Evolutionary conservation across 2,329 filamentous ascomycete genomes (phyloP), one percentile per base, ranked within the genome.

Genomic region (Ophiostoma tasmaniense): DNA sequence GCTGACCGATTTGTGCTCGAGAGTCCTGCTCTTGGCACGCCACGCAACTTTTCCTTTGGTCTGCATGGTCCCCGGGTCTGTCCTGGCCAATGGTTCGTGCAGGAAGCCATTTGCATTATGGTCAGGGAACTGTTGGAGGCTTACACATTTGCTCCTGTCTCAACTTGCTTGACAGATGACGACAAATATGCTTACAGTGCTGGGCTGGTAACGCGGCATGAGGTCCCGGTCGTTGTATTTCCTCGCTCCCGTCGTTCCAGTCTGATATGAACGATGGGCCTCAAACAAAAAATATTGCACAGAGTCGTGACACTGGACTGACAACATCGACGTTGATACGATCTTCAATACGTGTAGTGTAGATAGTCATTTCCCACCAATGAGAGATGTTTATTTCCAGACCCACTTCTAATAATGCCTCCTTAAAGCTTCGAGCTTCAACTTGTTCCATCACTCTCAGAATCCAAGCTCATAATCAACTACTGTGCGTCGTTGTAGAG

Each of bases 101-200:
- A 68, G 42, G 69, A 64, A 42, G 67, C 67, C 22, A 70, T 70
- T 11, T 70, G 69, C 65, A 65, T 70, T 30, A 68, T 70, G 67
- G 65, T 70, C 30, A 42, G 61, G 67, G 50, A 45, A 5, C 59
- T 70, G 25, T 45, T 70, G 30, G 67, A 30, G 13, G 25, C 25
- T 0, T 70, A 70, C 65, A 59, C 22, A 22, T 70, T 70, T 62
- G 64, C 65, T 28, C 55, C 55, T 8, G 25, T 61, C 14, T 8
- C 22, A 3, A 61, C 55, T 13, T 3, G 55, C 13, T 25, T 61
- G 25, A 30, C 25, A 4, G 55, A 61, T 5, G 55, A 61, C 25
- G 55, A 61, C 11, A 61, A 61, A 13, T 61, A 61, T 17, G 55
- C 22, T 4, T 61, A 61, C 25, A 28, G 25, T 61, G 55, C 55